Conservation (phyloP, 805 yeast species). For the Saturnispora zaruensis region DNA sequence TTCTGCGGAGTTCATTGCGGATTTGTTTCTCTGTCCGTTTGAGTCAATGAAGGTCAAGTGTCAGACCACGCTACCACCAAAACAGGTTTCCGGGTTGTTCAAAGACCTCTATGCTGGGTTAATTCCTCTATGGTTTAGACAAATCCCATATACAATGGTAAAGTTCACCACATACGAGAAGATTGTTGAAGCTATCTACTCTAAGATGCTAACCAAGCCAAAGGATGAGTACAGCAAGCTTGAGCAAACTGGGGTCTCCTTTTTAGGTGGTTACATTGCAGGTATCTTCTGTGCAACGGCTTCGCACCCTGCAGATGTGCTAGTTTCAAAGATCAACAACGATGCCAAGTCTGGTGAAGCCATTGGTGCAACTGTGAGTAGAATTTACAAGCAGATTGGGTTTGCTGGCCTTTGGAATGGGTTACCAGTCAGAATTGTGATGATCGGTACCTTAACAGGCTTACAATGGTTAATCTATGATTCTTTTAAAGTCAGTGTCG, state of each 20-base stretch:
- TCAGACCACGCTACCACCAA: slow-evolving; percentile 88
- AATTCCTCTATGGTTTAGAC: slow-evolving; percentile 91
- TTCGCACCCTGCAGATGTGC: slow-evolving; percentile 98
- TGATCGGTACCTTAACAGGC: slow-evolving; percentile 97
- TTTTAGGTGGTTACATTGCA: slow-evolving; percentile 92
- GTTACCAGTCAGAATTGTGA: slow-evolving; percentile 82
- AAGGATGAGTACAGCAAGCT: slow-evolving; percentile 60
- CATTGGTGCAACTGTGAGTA: slow-evolving; percentile 52
- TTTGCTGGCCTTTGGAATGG: slow-evolving; percentile 94
- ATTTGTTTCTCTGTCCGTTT: slow-evolving; percentile 81
- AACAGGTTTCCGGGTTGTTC: slow-evolving; percentile 51
- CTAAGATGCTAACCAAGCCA: slow-evolving; percentile 54
- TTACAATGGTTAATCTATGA: slow-evolving; percentile 96
- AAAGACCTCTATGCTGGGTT: slow-evolving; percentile 76
- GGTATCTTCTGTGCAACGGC: slow-evolving; percentile 95
- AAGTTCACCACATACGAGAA: slow-evolving; percentile 93
- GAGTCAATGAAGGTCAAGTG: slow-evolving; percentile 93
- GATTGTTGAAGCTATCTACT: slow-evolving; percentile 75
- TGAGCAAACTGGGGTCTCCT: slow-evolving; percentile 91
- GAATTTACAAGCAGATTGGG: slow-evolving; percentile 79
- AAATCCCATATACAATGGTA: slow-evolving; percentile 97
- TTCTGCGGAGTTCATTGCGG: slow-evolving; percentile 90
- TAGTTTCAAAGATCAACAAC: slow-evolving; percentile 88
- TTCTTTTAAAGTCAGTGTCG: slow-evolving; percentile 88
- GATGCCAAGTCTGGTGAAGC: slow-evolving; percentile 60